Evolutionary conservation across 2,329 filamentous ascomycete species (phyloP), one percentile per base, ranked within the genome.

Genomic region (Sphaerulina populicola): DNA sequence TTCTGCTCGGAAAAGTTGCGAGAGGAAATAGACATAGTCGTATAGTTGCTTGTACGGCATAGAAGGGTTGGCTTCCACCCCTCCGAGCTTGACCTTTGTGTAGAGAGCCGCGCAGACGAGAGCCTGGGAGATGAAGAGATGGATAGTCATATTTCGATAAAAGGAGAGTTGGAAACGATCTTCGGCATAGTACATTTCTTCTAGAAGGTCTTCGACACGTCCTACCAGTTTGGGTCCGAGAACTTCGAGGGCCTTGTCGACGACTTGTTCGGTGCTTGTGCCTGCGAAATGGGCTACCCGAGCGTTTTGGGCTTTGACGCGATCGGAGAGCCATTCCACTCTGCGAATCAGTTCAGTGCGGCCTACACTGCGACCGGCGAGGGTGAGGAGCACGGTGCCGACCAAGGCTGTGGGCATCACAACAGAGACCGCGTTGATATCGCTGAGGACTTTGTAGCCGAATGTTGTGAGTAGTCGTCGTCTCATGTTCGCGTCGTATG

Each of bases 131-230:
- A 98, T 93, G 68, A 98, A 98, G 4, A 98, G 78, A 66, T 98
- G 93, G 55, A 98, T 98, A 0, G 91, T 96, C 93, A 97, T 97
- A 69, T 98, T 98, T 47, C 93, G 84, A 71, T 98, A 98, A 69
- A 98, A 98, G 0, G 89, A 95, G 8, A 98, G 78, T 66, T 98
- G 93, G 73, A 98, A 98, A 47, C 73, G 80, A 68, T 98, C 93
- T 36, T 96, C 89, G 4, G 93, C 93, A 63, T 88, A 95, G 69
- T 88, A 97, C 0, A 93, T 97, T 14, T 88, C 87, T 66, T 98
- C 93, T 0, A 86, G 85, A 4, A 98, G 72, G 0, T 84, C 88
- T 35, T 83, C 78, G 0, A 94, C 77, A 4, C 83, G 74, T 4
- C 90, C 88, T 0, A 98, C 89, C 1, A 98, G 77, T 45, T 93